Conservation (phyloP, 1,139 yeast genomes). For the Pichia kudriavzevii region DNA sequence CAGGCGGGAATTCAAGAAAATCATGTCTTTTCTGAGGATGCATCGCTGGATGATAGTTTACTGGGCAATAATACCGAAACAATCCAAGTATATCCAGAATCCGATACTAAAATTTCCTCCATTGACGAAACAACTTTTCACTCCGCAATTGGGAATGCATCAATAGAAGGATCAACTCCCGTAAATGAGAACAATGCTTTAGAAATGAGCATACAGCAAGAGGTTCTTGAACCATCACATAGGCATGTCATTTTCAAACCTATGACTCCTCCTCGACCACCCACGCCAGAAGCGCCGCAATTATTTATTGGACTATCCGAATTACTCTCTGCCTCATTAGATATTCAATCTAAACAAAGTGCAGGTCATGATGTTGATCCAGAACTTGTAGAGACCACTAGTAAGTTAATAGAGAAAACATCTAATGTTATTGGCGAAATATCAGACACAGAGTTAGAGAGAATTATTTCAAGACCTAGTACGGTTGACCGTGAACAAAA, state of each 20-base stretch:
- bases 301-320: constrained; percentile 18
- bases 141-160: constrained; percentile 8
- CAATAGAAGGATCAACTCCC: constrained; percentile 4
- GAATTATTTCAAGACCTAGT: background rate
- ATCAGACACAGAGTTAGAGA: constrained; percentile 2
- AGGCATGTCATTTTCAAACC: no score
- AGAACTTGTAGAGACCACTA: constrained; percentile 2
- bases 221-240: no score
- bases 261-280: constrained; percentile 13
- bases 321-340: constrained; percentile 20
- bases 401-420: constrained; percentile 1
- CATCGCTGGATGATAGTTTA: no score
- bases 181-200: background rate
- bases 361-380: constrained; percentile 10
- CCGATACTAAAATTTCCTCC: background rate
- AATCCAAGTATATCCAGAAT: no score
- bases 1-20: no score
- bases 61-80: no score
- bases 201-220: no score
- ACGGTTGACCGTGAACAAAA: background rate
- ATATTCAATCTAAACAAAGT: constrained; percentile 18
- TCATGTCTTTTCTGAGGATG: no score
- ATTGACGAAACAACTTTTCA: constrained; percentile 3
- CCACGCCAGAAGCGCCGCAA: constrained; percentile 23
- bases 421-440: constrained; percentile 3